phyloP scores from a whole-genome alignment of 495 filamentous ascomycete species.

The Penicillium steckii region DNA sequence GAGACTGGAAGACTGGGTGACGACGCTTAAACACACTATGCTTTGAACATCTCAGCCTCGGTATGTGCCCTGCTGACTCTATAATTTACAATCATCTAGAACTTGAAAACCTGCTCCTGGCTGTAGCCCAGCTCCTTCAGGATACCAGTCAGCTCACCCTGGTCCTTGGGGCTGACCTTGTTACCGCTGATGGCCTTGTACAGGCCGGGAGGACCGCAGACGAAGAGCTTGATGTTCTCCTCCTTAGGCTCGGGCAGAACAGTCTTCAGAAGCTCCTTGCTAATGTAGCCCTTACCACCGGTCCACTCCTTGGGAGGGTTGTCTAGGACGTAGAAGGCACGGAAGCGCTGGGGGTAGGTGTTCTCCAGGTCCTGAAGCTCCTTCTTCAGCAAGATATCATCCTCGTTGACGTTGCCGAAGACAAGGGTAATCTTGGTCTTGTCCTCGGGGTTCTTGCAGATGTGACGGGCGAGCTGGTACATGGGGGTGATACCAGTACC shows the following conservation, averaged over 20 bases:
- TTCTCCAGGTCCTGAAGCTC: slow-evolving; percentile 84
- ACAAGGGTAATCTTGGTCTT: slow-evolving; percentile 95
- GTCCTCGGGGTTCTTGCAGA: slow-evolving; percentile 95
- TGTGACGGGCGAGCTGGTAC: slow-evolving; percentile 81
- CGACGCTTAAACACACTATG: slow-evolving; percentile 14
- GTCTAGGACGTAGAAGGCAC: slow-evolving; percentile 85
- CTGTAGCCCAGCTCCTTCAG: slow-evolving; percentile 89
- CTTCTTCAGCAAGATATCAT: slow-evolving; percentile 84
- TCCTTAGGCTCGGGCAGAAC: slow-evolving; percentile 85
- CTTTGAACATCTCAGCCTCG: slow-evolving; percentile 16
- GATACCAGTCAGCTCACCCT: slow-evolving; percentile 82
- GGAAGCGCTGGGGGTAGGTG: slow-evolving; percentile 89
- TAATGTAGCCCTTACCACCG: slow-evolving; percentile 73
- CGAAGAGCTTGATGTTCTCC: slow-evolving; percentile 90
- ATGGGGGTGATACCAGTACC: slow-evolving; percentile 94
- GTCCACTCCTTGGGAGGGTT: slow-evolving; percentile 80
- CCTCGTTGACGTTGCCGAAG: slow-evolving; percentile 81
- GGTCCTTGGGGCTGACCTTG: slow-evolving; percentile 87
- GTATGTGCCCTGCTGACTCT: slow-evolving; percentile 2
- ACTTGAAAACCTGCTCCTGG: slow-evolving; percentile 97
- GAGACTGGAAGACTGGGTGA: slow-evolving; percentile 1
- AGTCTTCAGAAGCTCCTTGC: slow-evolving; percentile 87
- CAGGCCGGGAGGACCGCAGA: slow-evolving; percentile 86
- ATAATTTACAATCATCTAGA: slow-evolving; percentile 54
- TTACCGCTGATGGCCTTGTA: slow-evolving; percentile 88